Conservation (phyloP, 164 flowering plant genomes). For the Tinospora cordifolia region DNA sequence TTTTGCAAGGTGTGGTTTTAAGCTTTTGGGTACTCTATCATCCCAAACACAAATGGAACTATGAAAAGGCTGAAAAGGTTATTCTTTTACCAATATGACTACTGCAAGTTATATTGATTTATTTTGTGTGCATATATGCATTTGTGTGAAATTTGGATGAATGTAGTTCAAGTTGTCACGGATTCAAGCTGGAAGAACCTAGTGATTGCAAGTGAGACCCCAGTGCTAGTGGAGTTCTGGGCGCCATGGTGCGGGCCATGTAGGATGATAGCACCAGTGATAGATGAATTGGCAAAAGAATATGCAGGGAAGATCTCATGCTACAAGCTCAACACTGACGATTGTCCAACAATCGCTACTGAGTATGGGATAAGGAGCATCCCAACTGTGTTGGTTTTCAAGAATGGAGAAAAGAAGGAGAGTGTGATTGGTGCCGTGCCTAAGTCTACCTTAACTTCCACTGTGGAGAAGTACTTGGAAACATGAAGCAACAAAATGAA, state of each 20-base stretch:
- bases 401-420: constrained; percentile 78
- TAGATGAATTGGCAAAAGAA: constrained; percentile 61
- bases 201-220: constrained; percentile 38
- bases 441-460: constrained; percentile 44
- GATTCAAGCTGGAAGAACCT: constrained; percentile 45
- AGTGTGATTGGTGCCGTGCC: constrained; percentile 80
- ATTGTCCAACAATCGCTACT: constrained; percentile 50
- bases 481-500: not conserved
- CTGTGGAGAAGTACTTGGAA: constrained; percentile 58
- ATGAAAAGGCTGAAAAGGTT: no score
- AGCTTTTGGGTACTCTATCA: no score
- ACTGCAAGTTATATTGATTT: no score
- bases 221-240: constrained; percentile 76
- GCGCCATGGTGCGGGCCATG: constrained; percentile 99
- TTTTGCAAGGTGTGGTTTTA: no score
- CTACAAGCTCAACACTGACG: constrained; percentile 74
- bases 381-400: constrained; percentile 71
- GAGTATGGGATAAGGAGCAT: constrained; percentile 65
- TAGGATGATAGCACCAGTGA: constrained; percentile 60
- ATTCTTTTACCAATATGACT: no score
- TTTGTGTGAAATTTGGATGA: no score
- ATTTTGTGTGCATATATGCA: no score
- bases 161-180: constrained; percentile 50
- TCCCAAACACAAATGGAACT: no score
- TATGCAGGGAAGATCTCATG: constrained; percentile 55